These are phyloP conservation scores for Tetrahymena malaccensis DNA, from an alignment of 73 alveolate genomes.

Conservation along the genomic window DNA sequence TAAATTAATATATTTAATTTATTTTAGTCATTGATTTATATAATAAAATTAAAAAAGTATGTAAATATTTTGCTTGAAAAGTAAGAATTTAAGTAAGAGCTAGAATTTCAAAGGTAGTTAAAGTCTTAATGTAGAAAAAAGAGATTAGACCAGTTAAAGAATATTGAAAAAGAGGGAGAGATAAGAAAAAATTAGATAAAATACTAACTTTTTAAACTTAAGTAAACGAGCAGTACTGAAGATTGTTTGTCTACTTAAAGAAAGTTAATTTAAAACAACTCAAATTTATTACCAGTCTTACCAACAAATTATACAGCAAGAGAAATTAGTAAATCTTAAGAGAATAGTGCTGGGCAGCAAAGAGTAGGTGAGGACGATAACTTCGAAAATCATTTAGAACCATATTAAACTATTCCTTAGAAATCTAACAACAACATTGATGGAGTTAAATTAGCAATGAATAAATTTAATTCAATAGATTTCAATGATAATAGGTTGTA, in stretches of 20 bases:
- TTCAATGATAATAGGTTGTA: background rate
- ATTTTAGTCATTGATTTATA: background rate
- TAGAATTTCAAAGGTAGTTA: background rate
- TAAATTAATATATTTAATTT: background rate
- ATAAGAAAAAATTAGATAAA: background rate
- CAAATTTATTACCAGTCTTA: background rate
- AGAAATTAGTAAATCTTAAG: background rate
- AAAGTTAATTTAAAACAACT: background rate
- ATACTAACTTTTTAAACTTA: background rate
- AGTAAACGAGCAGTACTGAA: background rate
- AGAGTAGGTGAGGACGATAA: background rate
- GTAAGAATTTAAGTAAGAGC: background rate
- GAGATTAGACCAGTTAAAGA: background rate
- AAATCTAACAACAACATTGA: background rate
- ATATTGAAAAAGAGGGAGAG: background rate
- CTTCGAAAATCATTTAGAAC: background rate
- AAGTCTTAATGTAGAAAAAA: background rate
- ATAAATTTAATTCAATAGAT: background rate
- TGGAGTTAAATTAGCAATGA: background rate
- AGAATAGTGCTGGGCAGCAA: background rate
- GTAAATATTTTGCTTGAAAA: background rate
- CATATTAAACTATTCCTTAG: background rate
- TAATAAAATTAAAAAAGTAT: background rate
- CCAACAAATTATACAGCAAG: background rate
- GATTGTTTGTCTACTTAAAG: background rate